Evolutionary conservation across 2,329 filamentous ascomycete species (phyloP).

Genomic region (Calonectria henricotiae): DNA sequence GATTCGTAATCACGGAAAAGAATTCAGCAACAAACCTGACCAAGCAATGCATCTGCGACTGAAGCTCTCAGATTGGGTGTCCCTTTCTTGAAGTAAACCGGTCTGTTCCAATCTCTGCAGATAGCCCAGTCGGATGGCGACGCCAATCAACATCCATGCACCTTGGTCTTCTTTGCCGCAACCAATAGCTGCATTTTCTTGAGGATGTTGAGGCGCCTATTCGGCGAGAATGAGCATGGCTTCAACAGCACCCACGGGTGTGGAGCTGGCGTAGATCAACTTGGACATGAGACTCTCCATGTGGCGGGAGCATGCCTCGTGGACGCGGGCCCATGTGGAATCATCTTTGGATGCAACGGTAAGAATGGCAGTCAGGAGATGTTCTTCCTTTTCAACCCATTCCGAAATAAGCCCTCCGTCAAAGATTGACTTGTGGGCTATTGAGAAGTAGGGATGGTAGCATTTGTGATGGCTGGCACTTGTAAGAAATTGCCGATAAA

Average conservation of each 20-base stretch:
- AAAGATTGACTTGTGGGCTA: conserved; percentile 76
- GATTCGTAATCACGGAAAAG: background rate
- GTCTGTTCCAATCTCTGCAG: conserved; percentile 80
- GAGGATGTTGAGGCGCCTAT: conserved; percentile 79
- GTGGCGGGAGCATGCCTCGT: conserved; percentile 77
- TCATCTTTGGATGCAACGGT: conserved; percentile 82
- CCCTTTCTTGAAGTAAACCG: conserved; percentile 74
- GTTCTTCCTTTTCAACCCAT: conserved; percentile 74
- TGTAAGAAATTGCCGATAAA: background rate
- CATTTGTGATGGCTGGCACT: conserved; percentile 72
- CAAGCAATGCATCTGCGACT: conserved; percentile 78
- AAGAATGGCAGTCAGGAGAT: conserved; percentile 79
- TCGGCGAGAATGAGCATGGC: conserved; percentile 80
- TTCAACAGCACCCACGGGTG: conserved; percentile 80
- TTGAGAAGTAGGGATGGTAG: conserved; percentile 80
- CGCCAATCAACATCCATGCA: conserved; percentile 84
- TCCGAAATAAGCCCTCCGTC: conserved; percentile 67
- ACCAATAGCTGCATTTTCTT: conserved; percentile 76
- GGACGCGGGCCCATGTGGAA: conserved; percentile 75
- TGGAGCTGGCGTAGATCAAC: conserved; percentile 77
- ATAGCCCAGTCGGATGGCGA: conserved; percentile 79
- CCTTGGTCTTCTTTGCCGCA: conserved; percentile 82
- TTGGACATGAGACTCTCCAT: conserved; percentile 80
- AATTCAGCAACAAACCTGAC: conserved; percentile 64
- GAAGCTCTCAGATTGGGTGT: conserved; percentile 73